Percentiles rank a stretch among this genome's conserved stretches.
Conservation (phyloP, 1,284 basidiomycete species). For the Pyrrhoderma lamaoense region DNA sequence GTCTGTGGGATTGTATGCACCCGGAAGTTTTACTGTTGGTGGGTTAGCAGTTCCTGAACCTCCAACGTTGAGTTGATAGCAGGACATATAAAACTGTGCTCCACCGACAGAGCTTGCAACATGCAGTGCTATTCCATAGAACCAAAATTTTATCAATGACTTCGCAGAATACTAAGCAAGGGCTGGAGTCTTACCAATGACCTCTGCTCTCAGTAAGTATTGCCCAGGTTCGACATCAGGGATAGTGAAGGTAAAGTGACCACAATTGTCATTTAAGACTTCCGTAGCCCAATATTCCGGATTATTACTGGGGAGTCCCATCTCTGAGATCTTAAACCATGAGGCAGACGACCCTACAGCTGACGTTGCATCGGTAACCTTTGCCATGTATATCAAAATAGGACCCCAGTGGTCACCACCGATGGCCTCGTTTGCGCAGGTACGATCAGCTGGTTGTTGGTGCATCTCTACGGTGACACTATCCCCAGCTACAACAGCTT, state of each 20-base stretch:
- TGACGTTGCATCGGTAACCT: constrained; percentile 38
- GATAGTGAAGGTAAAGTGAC: constrained; percentile 43
- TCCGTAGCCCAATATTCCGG: constrained; percentile 42
- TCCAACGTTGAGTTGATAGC: constrained; percentile 41
- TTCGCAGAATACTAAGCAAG: neutral
- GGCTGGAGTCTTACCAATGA: constrained; percentile 33
- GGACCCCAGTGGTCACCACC: constrained; percentile 44
- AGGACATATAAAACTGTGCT: constrained; percentile 47
- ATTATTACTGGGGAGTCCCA: constrained; percentile 39
- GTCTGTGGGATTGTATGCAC: constrained; percentile 37
- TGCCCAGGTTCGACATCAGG: constrained; percentile 43
- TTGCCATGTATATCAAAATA: constrained; percentile 40
- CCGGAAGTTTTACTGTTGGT: constrained; percentile 39
- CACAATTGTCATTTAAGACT: constrained; percentile 42
- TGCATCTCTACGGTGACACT: constrained; percentile 47
- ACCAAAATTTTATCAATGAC: neutral
- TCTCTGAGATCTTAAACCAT: constrained; percentile 50
- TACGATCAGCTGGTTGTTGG: constrained; percentile 41
- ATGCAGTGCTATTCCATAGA: constrained; percentile 33
- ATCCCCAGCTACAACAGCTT: constrained; percentile 33
- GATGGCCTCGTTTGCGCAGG: constrained; percentile 41
- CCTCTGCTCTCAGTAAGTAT: constrained; percentile 46
- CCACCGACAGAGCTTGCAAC: constrained; percentile 37
- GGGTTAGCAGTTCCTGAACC: constrained; percentile 35
- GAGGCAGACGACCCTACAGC: constrained; percentile 35